These are phyloP conservation scores for Kockiozyma suomiensis DNA, from an alignment of 805 yeast species.

Conservation along the genomic window DNA sequence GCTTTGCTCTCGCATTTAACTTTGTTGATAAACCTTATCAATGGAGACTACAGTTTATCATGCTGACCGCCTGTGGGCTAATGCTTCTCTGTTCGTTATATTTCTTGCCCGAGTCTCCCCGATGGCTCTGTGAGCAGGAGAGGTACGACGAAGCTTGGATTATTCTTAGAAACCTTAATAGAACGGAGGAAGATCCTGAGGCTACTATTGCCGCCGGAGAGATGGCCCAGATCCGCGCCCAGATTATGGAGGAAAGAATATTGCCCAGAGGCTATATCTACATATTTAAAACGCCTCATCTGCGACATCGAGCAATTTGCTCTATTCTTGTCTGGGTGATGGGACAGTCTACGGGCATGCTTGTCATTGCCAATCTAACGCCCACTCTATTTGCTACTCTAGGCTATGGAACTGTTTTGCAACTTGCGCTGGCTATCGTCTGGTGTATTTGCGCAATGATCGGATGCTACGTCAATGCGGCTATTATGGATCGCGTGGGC, in stretches of 20 bases:
- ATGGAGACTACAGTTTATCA: slow-evolving; percentile 80
- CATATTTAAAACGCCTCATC: background rate
- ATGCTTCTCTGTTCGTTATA: slow-evolving; percentile 54
- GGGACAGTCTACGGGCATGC: background rate
- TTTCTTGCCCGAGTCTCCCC: slow-evolving; percentile 83
- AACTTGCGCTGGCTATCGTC: background rate
- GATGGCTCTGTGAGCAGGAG: slow-evolving; percentile 75
- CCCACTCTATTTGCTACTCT: background rate
- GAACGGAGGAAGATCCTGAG: too few species aligned
- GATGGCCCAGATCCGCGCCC: too few species aligned
- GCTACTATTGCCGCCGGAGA: too few species aligned
- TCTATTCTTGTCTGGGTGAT: background rate
- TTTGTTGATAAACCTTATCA: slow-evolving; percentile 50
- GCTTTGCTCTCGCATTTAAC: too few species aligned
- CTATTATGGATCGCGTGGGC: background rate
- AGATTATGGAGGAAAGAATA: too few species aligned
- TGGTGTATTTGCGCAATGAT: too few species aligned
- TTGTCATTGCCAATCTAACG: background rate
- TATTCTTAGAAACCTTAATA: background rate
- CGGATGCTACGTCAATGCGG: background rate
- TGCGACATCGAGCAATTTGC: background rate
- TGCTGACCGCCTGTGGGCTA: slow-evolving; percentile 66
- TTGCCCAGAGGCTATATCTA: background rate
- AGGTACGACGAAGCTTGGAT: slow-evolving; percentile 60
- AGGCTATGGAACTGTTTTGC: background rate